Conservation (phyloP, 768 basidiomycete species). For the Mrakia gelida region DNA sequence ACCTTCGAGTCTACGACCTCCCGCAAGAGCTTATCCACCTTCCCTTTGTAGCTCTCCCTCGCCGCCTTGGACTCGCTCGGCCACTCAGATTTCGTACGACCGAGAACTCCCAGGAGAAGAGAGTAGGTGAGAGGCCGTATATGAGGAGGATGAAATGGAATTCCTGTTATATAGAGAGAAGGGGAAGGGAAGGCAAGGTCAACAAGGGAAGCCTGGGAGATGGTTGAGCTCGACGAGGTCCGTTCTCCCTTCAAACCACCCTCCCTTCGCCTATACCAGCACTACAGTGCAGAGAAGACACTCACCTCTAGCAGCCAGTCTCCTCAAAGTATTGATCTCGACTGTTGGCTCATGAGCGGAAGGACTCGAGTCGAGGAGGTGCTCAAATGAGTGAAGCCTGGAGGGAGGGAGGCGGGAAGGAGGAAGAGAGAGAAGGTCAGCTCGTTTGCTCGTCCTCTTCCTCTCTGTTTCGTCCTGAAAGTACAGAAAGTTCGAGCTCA, state of each 20-base stretch:
- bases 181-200: neutral
- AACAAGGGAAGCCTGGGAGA: neutral
- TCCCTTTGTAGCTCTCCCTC: constrained; percentile 36
- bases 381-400: constrained; percentile 40
- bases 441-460: neutral
- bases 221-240: neutral
- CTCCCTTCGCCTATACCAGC: too few relatives aligned
- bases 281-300: neutral
- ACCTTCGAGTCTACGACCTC: neutral
- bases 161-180: constrained; percentile 35
- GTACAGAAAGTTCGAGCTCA: neutral
- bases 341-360: constrained; percentile 35
- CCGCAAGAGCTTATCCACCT: neutral
- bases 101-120: constrained; percentile 38
- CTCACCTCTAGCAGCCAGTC: constrained; percentile 40
- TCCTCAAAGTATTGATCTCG: constrained; percentile 37
- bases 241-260: neutral
- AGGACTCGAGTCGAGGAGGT: constrained; percentile 38
- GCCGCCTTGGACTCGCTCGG: constrained; percentile 28
- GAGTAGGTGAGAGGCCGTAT: constrained; percentile 40
- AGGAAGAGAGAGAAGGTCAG: neutral
- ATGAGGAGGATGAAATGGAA: constrained; percentile 40
- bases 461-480: neutral
- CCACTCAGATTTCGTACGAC: constrained; percentile 37
- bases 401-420: neutral